Base-by-base conservation (phyloP, 495 filamentous ascomycete species). In the Lindgomyces ingoldianus region DNA sequence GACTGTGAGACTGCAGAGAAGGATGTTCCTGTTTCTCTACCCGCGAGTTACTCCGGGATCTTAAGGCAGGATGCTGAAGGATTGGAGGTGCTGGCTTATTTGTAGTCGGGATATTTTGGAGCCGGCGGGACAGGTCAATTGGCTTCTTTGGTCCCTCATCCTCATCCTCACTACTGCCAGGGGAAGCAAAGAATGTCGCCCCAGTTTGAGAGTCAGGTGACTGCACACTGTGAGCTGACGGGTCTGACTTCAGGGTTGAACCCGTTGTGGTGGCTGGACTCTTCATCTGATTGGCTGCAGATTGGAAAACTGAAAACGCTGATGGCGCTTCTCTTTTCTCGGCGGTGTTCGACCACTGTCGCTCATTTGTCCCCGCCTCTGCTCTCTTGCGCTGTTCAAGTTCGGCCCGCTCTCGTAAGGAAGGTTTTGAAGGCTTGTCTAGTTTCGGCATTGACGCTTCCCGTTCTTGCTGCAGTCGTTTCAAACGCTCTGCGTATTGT, bases 401-500 rank as follows among this genome's bases (percentile, higher is more conserved):
- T 46, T 66, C 68, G 21, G 68, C 68, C 10, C 68, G 62, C 42
- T 70, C 68, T 4, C 68, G 62, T 39, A 70, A 42, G 21, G 63
- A 59, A n/a, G 63, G 68, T 57, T 70, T 70, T 27, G 39, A 30
- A 30, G 68, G 64, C n/a, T 49, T 64, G 12, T 64, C 60, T 1
- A 52, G 44, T 41, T 62, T 71, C 22, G 62, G 76, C 30, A 71
- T 73, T 36, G 74, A 77, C 0, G 74, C 81, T 64, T 74, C 84
- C 71, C 75, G 81, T 22, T 87, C 89, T 71, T 89, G 84, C 55
- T 91, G 89, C 76, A 94, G 82, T 70, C 89, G 87, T 30, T 89
- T 73, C 67, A 95, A 90, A 30, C 92, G 86, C 67, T 92, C 87
- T 9, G 88, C 84, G 60, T 93, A 96, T 67, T 90, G 89, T 39